Evolutionary conservation across 495 filamentous ascomycete species (phyloP).

Genomic region (Immersiella caudata): DNA sequence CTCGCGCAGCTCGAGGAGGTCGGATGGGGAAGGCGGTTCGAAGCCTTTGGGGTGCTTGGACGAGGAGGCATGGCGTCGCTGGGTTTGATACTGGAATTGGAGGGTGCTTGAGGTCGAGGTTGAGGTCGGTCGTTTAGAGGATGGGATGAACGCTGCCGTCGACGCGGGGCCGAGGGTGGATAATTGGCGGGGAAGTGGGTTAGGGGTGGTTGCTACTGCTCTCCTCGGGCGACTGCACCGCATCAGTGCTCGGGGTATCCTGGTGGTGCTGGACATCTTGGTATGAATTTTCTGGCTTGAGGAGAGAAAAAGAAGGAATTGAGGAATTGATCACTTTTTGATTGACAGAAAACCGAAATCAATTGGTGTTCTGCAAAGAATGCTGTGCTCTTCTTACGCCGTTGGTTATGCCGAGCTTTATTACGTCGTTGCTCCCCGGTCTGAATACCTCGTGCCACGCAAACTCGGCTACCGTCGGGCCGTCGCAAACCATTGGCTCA

Average conservation of each 20-base stretch:
- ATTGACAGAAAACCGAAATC: neutral
- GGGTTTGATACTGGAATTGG: conserved; percentile 4
- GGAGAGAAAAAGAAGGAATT: neutral
- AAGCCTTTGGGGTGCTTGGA: conserved; percentile 90
- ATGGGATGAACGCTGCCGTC: neutral
- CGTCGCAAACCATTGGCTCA: conserved; percentile 24
- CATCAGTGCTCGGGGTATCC: conserved; percentile 33
- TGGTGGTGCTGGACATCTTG: conserved; percentile 17
- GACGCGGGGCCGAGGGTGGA: conserved; percentile 17
- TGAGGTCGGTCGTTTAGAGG: conserved; percentile 21
- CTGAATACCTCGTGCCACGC: conserved; percentile 29
- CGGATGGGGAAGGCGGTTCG: conserved; percentile 69
- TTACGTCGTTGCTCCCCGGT: conserved; percentile 16
- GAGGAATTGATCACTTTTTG: neutral
- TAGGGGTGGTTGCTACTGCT: neutral
- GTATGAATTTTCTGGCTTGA: too few relatives aligned
- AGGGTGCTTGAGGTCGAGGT: conserved; percentile 23
- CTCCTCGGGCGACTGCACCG: conserved; percentile 30
- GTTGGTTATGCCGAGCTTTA: conserved; percentile 9
- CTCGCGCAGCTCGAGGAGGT: conserved; percentile 83
- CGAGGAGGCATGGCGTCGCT: conserved; percentile 45
- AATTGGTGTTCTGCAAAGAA: neutral
- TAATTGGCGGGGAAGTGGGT: conserved; percentile 17
- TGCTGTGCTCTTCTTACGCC: neutral
- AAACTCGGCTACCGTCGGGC: conserved; percentile 41